These are phyloP conservation scores for Kluyveromyces aestuarii DNA, from an alignment of 805 yeast genomes.

Conservation along the genomic window DNA sequence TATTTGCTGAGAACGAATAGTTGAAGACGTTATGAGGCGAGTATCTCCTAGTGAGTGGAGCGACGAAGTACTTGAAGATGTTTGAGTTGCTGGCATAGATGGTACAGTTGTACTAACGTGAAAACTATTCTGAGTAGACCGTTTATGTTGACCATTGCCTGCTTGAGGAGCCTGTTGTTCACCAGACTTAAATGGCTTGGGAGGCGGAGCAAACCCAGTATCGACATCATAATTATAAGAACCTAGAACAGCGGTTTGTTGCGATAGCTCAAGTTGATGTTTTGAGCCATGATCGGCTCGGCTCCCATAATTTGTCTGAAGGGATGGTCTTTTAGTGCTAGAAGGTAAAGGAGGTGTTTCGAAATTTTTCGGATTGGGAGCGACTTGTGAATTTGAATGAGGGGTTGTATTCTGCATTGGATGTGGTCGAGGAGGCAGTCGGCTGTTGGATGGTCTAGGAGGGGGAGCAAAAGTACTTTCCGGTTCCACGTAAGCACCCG, in stretches of 20 bases:
- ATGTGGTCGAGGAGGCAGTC: conserved; percentile 4
- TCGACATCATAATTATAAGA: conserved; percentile 27
- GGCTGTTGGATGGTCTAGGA: conserved; percentile 12
- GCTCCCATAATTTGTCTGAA: conserved; percentile 10
- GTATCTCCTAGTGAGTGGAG: background rate
- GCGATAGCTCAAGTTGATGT: conserved; percentile 9
- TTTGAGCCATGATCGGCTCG: conserved; percentile 19
- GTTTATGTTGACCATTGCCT: background rate
- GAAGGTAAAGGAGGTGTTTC: background rate
- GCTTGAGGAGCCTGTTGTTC: conserved; percentile 2
- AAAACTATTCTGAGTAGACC: background rate
- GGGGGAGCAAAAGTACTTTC: conserved; percentile 8
- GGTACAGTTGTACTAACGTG: background rate
- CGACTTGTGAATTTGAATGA: too few relatives aligned
- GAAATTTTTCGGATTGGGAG: background rate
- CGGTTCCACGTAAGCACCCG: background rate
- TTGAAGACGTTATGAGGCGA: background rate
- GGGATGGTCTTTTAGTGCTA: background rate
- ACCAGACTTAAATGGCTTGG: conserved; percentile 16
- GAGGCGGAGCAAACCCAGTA: conserved; percentile 34
- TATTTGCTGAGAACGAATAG: background rate
- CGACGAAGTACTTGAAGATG: background rate
- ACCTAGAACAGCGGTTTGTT: conserved; percentile 30
- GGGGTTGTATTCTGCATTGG: too few relatives aligned
- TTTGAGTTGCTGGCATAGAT: too few relatives aligned